phyloP scores from a whole-genome alignment of 306 rosid genomes.

The Fragaria vesca region DNA sequence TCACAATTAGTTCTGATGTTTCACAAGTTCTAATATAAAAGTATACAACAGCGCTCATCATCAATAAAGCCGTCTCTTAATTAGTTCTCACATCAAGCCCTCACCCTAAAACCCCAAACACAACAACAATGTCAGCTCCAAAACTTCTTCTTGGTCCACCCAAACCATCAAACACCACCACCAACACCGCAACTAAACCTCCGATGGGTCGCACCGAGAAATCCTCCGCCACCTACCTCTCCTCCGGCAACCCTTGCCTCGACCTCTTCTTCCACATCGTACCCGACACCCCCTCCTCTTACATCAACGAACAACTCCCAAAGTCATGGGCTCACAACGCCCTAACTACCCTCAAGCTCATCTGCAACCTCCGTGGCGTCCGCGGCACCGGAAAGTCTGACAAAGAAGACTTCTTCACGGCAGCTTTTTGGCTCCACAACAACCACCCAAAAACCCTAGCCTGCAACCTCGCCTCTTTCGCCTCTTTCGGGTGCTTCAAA shows the following conservation, averaged over 20 bases:
- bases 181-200: background rate
- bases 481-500: constrained; percentile 64
- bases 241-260: background rate
- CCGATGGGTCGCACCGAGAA: constrained; percentile 34
- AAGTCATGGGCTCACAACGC: constrained; percentile 39
- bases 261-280: constrained; percentile 40
- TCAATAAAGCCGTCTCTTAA: too few relatives aligned
- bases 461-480: constrained; percentile 44
- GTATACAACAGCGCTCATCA: background rate
- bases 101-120: background rate
- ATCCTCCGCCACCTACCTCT: constrained; percentile 37
- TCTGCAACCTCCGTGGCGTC: constrained; percentile 52
- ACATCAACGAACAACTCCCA: constrained; percentile 26
- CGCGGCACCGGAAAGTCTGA: constrained; percentile 65
- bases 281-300: constrained; percentile 36
- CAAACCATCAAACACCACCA: background rate
- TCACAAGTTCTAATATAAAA: background rate
- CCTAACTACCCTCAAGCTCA: background rate
- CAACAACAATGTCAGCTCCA: background rate
- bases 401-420: constrained; percentile 36
- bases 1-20: too few relatives aligned
- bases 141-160: constrained; percentile 3
- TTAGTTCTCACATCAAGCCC: background rate
- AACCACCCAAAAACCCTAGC: constrained; percentile 59
- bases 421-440: constrained; percentile 53